Evolutionary conservation across 257 asterid species (phyloP), one percentile per base, ranked within the genome.

Genomic region (Nicotiana noctiflora): DNA sequence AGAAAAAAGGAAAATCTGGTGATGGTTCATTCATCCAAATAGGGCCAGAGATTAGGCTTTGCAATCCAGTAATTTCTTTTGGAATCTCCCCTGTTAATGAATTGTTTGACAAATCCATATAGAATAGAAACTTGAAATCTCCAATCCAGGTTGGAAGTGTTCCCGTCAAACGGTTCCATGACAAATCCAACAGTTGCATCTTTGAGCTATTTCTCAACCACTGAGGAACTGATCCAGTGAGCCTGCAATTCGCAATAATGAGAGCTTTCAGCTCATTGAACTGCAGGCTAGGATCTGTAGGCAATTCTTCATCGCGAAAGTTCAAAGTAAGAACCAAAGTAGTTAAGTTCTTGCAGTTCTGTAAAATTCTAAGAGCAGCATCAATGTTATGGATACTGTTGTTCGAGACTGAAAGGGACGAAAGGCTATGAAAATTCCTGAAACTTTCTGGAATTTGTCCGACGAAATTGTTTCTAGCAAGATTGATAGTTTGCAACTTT

Each of bases 101-200:
- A 87, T 94, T 94, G 80, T 94, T 92, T 2, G 98, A 92, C 75
- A 94, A 87, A 82, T 94, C 98, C 88, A 94, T 76, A 80, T 94
- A 94, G 82, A 94, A 94, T 21, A 94, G 84, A 59, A 82, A 85
- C 62, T 88, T 82, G 40, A 94, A 85, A 80, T 86, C 82, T n/a
- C 90, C 91, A 79, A 94, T 88, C 95, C 93, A 94, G 31, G 95
- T 62, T 8, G 97, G 95, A 65, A 94, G 89, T 0, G 83, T 66
- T 62, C 98, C 98, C 14, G 65, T 81, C 55, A 94, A 83, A 8
- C 67, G 92, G 77, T 94, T 94, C 98, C 93, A 89, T 0, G 98
- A 94, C 59, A 94, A 88, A 84, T 94, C 98, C 77, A 94, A 87
- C 31, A 92, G 84, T 56, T 86, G 90, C 87, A 94, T 80, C 46